These are phyloP conservation scores for Talaromyces islandicus DNA, from an alignment of 2,329 filamentous ascomycete species.

Conservation along the genomic window DNA sequence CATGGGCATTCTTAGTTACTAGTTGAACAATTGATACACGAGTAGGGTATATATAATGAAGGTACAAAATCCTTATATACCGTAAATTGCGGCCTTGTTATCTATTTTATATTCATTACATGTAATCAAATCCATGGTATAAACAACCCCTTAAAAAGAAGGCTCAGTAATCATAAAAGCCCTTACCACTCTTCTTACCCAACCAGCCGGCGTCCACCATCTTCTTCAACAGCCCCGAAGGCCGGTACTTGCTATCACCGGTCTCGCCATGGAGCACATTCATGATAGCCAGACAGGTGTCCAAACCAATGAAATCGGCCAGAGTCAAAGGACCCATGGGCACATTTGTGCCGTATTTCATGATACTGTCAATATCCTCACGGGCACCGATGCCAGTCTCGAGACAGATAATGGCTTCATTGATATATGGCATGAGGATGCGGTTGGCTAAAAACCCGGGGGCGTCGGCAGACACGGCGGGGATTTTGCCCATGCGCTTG, in stretches of 20 bases:
- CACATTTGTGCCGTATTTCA: conserved; percentile 99
- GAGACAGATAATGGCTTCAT: conserved; percentile 92
- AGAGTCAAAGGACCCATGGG: conserved; percentile 94
- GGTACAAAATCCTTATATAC: not conserved
- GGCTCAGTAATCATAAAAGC: conserved; percentile 79
- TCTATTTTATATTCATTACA: not conserved
- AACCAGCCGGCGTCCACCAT: conserved; percentile 99
- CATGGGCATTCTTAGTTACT: not conserved
- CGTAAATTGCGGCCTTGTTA: not conserved
- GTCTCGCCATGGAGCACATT: conserved; percentile 86
- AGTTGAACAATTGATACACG: not conserved
- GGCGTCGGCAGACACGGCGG: conserved; percentile 79
- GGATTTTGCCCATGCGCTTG: conserved; percentile 85
- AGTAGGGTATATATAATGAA: not conserved
- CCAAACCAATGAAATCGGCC: conserved; percentile 94
- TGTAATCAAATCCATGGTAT: not conserved
- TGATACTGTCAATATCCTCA: conserved; percentile 93
- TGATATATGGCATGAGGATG: conserved; percentile 99
- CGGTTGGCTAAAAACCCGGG: conserved; percentile 94
- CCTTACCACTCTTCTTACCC: conserved; percentile 95
- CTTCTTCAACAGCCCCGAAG: conserved; percentile 77
- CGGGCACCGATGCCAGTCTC: conserved; percentile 85
- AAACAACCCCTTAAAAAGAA: not conserved
- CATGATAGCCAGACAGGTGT: conserved; percentile 97
- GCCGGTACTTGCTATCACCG: conserved; percentile 91